Base-by-base conservation (phyloP, 345 rosid species). In the Eucalyptus tenuipes region DNA sequence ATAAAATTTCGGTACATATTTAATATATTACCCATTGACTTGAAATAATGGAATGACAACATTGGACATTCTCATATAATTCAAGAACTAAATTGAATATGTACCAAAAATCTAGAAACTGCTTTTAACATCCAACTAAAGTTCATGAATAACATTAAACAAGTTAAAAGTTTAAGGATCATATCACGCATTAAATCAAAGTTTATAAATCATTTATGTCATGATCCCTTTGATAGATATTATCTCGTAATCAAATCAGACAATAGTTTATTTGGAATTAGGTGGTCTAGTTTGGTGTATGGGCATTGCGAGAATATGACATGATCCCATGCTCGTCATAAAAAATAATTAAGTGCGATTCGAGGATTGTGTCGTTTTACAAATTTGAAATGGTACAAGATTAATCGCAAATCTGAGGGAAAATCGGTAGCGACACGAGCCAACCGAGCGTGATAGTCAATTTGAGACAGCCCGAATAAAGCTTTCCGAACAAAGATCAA, bases 161-260 rank as follows among this genome's bases (percentile, higher is more conserved):
- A 22, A 55, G 0, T 24, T 55, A 24, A 4, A 55, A 55, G 0
- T 0, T 22, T 0, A 55, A 0, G 0, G 6, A 55, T 55, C 29
- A 55, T 55, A 24, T 55, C 0, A 1, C 7, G 0, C 29, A 55
- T 24, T 20, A 52, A 52, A 0, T 52, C 25, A 52, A 52, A 52
- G 25, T 52, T 52, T 0, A 52, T 0, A 20, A 52, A 52, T 52
- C 0, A 20, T 8, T 52, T 52, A 52, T 1, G 25, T 52, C 57
- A 18, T 8, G 25, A 20, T 52, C 57, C 0, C 2, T 33, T 18
- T 3, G 6, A 75, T 75, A 20, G 42, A 40, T 10, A 75, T 37
- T 40, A 20, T 3, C 82, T 20, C 1, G 0, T 3, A 18, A 10
- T 37, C 1, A 18, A 0, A 75, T 75, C 5, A 2, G 27, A 20